Evolutionary conservation across 371 early-diverging fungal genomes (phyloP), one percentile per base, ranked within the genome.

Genomic region (Lichtheimia ornata): DNA sequence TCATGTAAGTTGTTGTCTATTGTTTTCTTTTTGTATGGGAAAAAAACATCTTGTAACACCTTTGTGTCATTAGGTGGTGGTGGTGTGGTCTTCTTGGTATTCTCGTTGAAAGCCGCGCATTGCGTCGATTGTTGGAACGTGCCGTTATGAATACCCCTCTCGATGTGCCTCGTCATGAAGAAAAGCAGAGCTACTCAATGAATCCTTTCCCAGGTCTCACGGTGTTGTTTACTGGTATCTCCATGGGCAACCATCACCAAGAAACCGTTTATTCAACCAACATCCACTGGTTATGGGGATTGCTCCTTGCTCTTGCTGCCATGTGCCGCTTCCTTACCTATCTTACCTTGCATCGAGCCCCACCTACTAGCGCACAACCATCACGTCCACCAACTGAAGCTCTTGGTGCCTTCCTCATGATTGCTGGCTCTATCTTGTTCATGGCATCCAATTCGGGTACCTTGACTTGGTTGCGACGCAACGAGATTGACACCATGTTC

Each of bases 161-260:
- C 0, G 63, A 65, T 9, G 61, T 60, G 11, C 62, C 64, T 11
- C 62, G 63, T 5, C 67, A 70, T 30, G 72, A 72, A 55, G 41
- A 51, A 1, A 25, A 57, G 9, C 72, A 72, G 41, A 58, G 53
- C 25, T 67, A 64, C 30, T 73, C 81, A 2, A 60, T 81, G 18
- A 81, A 81, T 30, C 81, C 81, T 12, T 81, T 87, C 69, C 87
- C 87, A 35, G 84, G 82, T 17, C 60, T 87, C 42, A 85, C 84
- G 17, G 79, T 87, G 0, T 55, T 83, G 18, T 70, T 87, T 61
- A 87, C 87, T 5, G 87, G 87, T 30, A 72, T 83, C 14, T 84
- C 85, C 0, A 87, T 87, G 87, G 87, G 79, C 6, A 76, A 78
- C 53, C 87, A 87, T 72, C 79, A 83, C 53, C 87, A 87, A 55